Conservation (phyloP, 805 yeast genomes). For the Zygosaccharomyces rouxii region DNA sequence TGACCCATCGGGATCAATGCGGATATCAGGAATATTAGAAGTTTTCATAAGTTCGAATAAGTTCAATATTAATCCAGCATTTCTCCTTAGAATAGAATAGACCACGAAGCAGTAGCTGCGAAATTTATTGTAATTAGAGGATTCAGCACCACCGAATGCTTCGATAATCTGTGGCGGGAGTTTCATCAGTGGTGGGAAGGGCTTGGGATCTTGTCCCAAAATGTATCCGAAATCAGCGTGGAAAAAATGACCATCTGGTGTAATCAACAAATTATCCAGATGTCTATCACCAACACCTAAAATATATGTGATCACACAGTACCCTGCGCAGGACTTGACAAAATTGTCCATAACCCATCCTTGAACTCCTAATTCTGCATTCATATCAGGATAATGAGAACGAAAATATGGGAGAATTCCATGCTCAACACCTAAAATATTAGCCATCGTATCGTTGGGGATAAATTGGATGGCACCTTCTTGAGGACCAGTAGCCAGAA, state of each 20-base stretch:
- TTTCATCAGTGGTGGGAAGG: conserved; percentile 98
- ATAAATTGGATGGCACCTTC: conserved; percentile 94
- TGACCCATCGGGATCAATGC: conserved; percentile 78
- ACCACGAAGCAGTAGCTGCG: conserved; percentile 93
- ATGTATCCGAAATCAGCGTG: conserved; percentile 98
- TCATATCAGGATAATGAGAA: conserved; percentile 55
- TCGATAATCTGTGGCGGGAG: conserved; percentile 94
- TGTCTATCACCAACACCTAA: conserved; percentile 98
- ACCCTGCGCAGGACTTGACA: conserved; percentile 94
- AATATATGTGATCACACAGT: conserved; percentile 91
- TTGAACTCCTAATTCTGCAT: conserved; percentile 35
- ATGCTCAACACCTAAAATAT: conserved; percentile 66
- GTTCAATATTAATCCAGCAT: conserved; percentile 83
- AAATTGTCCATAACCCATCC: conserved; percentile 82
- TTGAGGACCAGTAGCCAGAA: conserved; percentile 81
- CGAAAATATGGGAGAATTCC: conserved; percentile 71
- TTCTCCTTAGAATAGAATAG: conserved; percentile 82
- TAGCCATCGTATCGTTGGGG: conserved; percentile 86
- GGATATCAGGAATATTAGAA: conserved; percentile 87
- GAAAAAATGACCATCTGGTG: conserved; percentile 84
- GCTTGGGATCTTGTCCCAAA: conserved; percentile 95
- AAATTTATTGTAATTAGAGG: conserved; percentile 80
- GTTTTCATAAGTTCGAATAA: conserved; percentile 91
- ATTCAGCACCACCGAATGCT: conserved; percentile 93
- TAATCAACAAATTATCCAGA: conserved; percentile 78